Base-by-base conservation (phyloP, 2,329 filamentous ascomycete genomes). In the Bimuria novae-zelandiae region DNA sequence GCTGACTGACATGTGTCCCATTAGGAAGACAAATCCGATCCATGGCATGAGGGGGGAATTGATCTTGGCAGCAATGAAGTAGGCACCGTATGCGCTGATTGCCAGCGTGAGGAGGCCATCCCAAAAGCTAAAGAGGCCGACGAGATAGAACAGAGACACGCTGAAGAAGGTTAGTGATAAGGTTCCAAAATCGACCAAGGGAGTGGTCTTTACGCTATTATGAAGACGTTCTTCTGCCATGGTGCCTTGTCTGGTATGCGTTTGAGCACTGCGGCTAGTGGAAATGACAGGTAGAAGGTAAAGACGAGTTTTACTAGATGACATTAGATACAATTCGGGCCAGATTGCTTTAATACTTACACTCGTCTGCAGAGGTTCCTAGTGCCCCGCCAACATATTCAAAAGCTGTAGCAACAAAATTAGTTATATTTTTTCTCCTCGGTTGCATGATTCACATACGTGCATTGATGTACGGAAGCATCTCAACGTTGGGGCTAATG, bases 31-130 rank as follows among this genome's bases (percentile, higher is more conserved):
- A 74, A 99, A 99, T 54, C 87, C 92, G 44, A 97, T 81, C 94
- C 94, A 99, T 78, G 94, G 94, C 94, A 99, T 99, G 71, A 93
- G 90, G 0, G 91, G 90, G 17, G 91, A 92, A 61, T 91, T 84
- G 39, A 97, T 79, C 71, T 87, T 92, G 61, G 88, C 85, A 47
- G 93, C 89, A 63, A 99, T 94, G 59, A 82, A 79, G 70, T 97
- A 99, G 45, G 90, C 85, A 44, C 86, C 92, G 16, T 82, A 84
- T 0, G 93, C 86, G 69, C 90, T 92, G 70, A 96, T 86, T 53
- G 89, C 72, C 33, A 99, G 78, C 2, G 92, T 96, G 33, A 84
- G 82, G 12, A 95, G 76, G 51, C 94, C 95, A 73, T 77, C 80
- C 92, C 93, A 97, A 42, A 99, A 82, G 69, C 96, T 89, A 75